Base-by-base conservation (phyloP, 2,329 filamentous ascomycete genomes). In the Aquanectria penicillioides region DNA sequence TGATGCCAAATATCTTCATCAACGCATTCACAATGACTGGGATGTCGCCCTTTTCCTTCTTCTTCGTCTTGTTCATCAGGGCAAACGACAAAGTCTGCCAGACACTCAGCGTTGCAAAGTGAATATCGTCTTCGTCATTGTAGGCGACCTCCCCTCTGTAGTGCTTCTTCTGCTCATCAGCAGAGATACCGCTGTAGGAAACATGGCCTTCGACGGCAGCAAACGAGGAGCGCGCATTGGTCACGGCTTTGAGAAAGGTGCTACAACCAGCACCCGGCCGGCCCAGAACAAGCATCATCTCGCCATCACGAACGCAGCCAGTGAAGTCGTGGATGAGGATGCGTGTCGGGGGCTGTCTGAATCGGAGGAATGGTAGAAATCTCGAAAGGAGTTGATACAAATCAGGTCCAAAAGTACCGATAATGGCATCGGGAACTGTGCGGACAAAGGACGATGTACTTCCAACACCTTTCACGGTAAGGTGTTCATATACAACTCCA, bases 331-430 rank as follows among this genome's bases (percentile, higher is more conserved):
- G 83, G 22, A 93, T 77, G 48, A 93, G 87, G 0, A 88, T 88
- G 48, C 85, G 82, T 4, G 89, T 75, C 0, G 89, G 86, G 0
- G 85, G 83, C 64, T 85, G 60, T 22, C 50, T 41, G 26, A 71
- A 38, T 2, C 61, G 65, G 11, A 74, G 55, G 22, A 57, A 62
- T 5, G 79, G 79, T 6, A 83, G 64, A 41, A 72, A 74, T 2
- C 71, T 66, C 25, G 73, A 75, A 12, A 93, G 66, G 6, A 92
- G 76, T 18, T 80, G 83, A 72, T 92, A 94, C 2, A 94, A 77
- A 73, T 94, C 92, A 0, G 91, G 91, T 0, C 92, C 92, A 71
- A 95, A 94, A 0, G 91, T 93, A 18, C 90, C 90, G 5, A 93
- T 62, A 31, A 94, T 81, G 3, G 91, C 91, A 63, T 91, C 84